Evolutionary conservation across 495 filamentous ascomycete species (phyloP).

Genomic region (Tuber umbilicatum): DNA sequence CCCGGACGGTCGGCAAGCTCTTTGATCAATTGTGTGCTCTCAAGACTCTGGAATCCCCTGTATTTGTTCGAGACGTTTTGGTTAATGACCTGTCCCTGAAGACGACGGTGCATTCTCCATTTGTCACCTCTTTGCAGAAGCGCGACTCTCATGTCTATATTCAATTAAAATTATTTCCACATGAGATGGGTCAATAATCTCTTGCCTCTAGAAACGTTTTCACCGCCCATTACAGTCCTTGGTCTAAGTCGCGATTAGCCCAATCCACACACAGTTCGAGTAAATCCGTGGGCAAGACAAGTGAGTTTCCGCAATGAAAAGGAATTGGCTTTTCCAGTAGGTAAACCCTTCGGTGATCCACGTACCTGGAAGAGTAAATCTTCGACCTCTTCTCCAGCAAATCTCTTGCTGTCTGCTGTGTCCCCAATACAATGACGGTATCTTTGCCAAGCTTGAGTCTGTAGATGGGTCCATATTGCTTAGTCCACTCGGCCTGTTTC

Average conservation of each 20-base stretch:
- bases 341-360: background rate
- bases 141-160: background rate
- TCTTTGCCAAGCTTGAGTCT: background rate
- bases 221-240: background rate
- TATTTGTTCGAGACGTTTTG: background rate
- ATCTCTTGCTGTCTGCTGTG: background rate
- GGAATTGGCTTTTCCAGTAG: background rate
- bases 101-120: background rate
- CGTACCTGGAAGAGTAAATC: background rate
- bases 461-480: background rate
- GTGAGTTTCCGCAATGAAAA: background rate
- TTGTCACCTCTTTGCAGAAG: slow-evolving; percentile 3
- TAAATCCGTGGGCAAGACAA: background rate
- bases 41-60: background rate
- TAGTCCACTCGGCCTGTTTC: background rate
- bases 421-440: background rate
- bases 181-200: background rate
- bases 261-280: background rate
- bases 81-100: slow-evolving; percentile 4
- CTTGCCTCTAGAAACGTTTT: slow-evolving; percentile 5
- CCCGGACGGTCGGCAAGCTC: background rate
- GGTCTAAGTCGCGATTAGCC: background rate
- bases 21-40: background rate
- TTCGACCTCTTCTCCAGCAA: slow-evolving; percentile 3
- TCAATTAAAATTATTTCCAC: background rate